Percentiles rank a stretch among this genome's conserved stretches.
Evolutionary conservation across 768 basidiomycete species (phyloP).

Genomic region (Lactarius tabidus): DNA sequence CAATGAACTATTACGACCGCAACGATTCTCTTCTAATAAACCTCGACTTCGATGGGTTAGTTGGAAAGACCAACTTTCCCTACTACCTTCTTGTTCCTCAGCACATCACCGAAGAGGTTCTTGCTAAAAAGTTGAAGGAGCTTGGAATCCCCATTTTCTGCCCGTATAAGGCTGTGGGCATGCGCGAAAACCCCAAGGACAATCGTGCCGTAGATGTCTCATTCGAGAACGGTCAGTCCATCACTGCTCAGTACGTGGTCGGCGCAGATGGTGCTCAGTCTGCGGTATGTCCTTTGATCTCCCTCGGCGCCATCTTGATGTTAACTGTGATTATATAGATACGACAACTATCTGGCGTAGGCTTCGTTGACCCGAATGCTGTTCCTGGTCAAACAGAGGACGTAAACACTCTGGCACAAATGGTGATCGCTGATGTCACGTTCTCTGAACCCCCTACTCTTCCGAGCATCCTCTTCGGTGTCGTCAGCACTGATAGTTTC

Average conservation of each 20-base stretch:
- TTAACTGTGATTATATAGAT: conserved; percentile 33
- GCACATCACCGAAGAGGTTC: conserved; percentile 39
- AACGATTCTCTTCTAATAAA: conserved; percentile 28
- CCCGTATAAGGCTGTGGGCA: conserved; percentile 39
- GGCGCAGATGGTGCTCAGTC: conserved; percentile 52
- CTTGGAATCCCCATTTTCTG: conserved; percentile 36
- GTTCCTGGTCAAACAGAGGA: conserved; percentile 25
- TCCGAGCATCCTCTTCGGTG: conserved; percentile 28
- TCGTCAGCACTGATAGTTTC: conserved; percentile 33
- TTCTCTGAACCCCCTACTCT: conserved; percentile 33
- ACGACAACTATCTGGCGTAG: conserved; percentile 39
- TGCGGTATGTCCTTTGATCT: conserved; percentile 32
- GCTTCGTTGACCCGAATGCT: conserved; percentile 43
- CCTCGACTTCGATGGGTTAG: conserved; percentile 36
- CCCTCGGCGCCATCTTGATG: neutral
- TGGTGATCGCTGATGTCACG: conserved; percentile 46
- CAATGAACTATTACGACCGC: conserved; percentile 33
- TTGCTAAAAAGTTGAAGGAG: conserved; percentile 35
- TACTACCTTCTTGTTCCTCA: conserved; percentile 44
- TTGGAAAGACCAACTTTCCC: conserved; percentile 42
- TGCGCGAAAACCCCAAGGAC: conserved; percentile 34
- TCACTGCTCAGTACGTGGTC: conserved; percentile 45
- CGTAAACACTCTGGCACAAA: conserved; percentile 35
- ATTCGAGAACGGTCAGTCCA: conserved; percentile 44
- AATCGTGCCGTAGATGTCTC: conserved; percentile 36